Conservation (phyloP, 139 green algal species). For the Ulvella scutata region DNA sequence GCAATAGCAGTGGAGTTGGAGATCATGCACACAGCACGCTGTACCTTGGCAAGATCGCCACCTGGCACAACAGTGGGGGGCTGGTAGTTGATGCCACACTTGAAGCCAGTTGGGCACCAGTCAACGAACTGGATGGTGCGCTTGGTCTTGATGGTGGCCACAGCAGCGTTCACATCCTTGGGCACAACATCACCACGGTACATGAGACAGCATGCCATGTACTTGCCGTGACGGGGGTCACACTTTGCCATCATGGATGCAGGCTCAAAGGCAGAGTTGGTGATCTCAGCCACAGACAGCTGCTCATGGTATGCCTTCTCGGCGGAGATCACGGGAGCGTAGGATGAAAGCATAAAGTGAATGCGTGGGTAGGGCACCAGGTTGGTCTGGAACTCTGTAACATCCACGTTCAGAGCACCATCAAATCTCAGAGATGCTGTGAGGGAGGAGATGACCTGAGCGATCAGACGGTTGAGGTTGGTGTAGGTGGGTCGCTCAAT, state of each 20-base stretch:
- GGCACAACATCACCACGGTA: conserved; percentile 98
- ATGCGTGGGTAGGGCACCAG: conserved; percentile 97
- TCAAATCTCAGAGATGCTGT: conserved; percentile 91
- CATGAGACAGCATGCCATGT: conserved; percentile 92
- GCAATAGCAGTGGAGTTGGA: conserved; percentile 82
- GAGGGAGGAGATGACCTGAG: conserved; percentile 89
- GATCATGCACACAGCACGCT: conserved; percentile 88
- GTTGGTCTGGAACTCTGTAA: conserved; percentile 99
- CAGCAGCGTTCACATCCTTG: conserved; percentile 95
- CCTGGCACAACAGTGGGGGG: conserved; percentile 90
- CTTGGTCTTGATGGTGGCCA: conserved; percentile 99
- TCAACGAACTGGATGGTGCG: conserved; percentile 97
- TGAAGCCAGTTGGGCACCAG: conserved; percentile 98
- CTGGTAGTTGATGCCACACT: conserved; percentile 99
- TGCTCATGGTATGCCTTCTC: conserved; percentile 99
- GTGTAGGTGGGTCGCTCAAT: conserved; percentile 95
- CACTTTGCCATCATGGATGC: conserved; percentile 96
- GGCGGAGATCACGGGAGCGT: conserved; percentile 90
- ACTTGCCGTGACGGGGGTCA: conserved; percentile 78
- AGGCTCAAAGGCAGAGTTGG: conserved; percentile 91
- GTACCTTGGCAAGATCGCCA: conserved; percentile 80
- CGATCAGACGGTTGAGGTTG: conserved; percentile 87
- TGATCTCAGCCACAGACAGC: conserved; percentile 95
- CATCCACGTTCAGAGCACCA: conserved; percentile 90
- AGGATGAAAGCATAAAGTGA: conserved; percentile 98